A percentile compares a stretch with the other conserved stretches of the same genome.
phyloP scores from a whole-genome alignment of 352 stramenopile genomes.

The Pythium rishiriense region DNA sequence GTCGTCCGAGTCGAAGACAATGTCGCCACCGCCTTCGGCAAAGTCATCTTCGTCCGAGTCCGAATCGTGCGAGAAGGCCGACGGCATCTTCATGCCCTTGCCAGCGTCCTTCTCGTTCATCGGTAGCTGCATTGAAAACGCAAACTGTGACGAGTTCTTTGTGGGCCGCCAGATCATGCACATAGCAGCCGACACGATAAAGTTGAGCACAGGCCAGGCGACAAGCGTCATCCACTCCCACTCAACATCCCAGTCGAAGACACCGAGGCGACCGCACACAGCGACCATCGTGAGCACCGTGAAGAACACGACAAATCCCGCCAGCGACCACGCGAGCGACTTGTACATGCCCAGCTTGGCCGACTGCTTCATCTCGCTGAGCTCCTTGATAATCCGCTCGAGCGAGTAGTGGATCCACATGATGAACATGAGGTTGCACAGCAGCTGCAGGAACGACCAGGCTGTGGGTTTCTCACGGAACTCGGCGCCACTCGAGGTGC shows the following conservation, averaged over 20 bases:
- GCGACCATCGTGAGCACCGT: slow-evolving; percentile 81
- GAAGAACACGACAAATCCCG: slow-evolving; percentile 89
- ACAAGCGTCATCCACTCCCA: slow-evolving; percentile 93
- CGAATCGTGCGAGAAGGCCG: slow-evolving; percentile 51
- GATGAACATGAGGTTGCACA: slow-evolving; percentile 89
- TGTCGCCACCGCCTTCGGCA: slow-evolving; percentile 27
- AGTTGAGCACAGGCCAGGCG: slow-evolving; percentile 90
- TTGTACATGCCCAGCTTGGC: slow-evolving; percentile 91
- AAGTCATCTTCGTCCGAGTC: slow-evolving; percentile 54
- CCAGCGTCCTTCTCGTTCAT: slow-evolving; percentile 59
- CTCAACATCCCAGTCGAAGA: slow-evolving; percentile 90
- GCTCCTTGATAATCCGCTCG: slow-evolving; percentile 77
- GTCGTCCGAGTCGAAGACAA: slow-evolving; percentile 61
- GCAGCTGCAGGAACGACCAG: slow-evolving; percentile 84
- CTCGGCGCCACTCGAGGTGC: slow-evolving; percentile 74
- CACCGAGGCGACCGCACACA: slow-evolving; percentile 76
- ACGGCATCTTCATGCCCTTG: slow-evolving; percentile 59
- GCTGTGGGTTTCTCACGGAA: slow-evolving; percentile 78
- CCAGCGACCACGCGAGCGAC: slow-evolving; percentile 75
- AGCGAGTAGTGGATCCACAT: slow-evolving; percentile 91
- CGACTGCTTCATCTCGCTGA: slow-evolving; percentile 87
- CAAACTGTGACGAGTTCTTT: slow-evolving; percentile 82
- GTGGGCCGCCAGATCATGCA: slow-evolving; percentile 90
- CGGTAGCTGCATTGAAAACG: slow-evolving; percentile 83
- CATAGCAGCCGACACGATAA: slow-evolving; percentile 87